These are phyloP conservation scores for Paramecium sexaurelia DNA, from an alignment of 73 alveolate species.

Conservation along the genomic window DNA sequence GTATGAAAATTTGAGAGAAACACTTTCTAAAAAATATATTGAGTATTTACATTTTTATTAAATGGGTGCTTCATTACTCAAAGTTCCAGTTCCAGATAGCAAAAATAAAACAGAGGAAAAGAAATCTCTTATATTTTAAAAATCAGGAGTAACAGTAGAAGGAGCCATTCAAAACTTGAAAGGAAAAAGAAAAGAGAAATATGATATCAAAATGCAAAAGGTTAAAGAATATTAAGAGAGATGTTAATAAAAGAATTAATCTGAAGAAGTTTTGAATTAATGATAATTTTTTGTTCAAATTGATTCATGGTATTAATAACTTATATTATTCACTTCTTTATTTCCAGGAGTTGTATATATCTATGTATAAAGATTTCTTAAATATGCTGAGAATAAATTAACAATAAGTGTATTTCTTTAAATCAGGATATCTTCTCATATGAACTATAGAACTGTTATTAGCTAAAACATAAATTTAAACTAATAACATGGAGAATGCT, in stretches of 20 bases:
- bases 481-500: not conserved
- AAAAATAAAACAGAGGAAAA: not conserved
- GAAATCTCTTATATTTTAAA: not conserved
- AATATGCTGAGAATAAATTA: not conserved
- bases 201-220: not conserved
- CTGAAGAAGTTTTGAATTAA: not conserved
- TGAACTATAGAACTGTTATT: not conserved
- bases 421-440: not conserved
- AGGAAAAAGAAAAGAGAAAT: constrained; percentile 55
- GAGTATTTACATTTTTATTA: constrained; percentile 14
- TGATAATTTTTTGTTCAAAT: not conserved
- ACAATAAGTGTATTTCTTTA: not conserved
- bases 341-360: not conserved
- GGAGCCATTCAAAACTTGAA: constrained; percentile 6
- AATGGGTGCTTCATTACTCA: not conserved
- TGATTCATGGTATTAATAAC: not conserved
- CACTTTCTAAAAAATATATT: not conserved
- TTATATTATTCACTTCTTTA: constrained; percentile 11
- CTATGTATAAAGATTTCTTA: not conserved
- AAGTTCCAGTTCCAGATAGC: not conserved
- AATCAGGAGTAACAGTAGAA: constrained; percentile 45
- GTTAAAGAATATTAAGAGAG: constrained; percentile 41
- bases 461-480: not conserved
- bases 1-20: constrained; percentile 40
- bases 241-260: not conserved